Conservation (phyloP, 352 stramenopile species). For the Phytophthora kernoviae region DNA sequence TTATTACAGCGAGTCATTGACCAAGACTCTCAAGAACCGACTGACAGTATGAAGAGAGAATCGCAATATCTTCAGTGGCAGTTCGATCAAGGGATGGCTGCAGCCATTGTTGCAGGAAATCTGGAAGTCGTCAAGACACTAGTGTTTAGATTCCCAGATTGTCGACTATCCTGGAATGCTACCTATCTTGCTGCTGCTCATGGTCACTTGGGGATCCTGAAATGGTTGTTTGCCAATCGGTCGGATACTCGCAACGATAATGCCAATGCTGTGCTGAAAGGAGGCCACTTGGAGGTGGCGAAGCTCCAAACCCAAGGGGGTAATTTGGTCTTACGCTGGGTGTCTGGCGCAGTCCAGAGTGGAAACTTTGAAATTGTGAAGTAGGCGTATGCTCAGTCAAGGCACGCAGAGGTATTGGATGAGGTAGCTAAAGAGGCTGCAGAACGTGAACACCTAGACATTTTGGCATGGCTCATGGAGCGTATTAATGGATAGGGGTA, state of each 20-base stretch:
- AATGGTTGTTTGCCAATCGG: background rate
- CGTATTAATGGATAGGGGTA: background rate
- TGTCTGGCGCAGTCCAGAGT: background rate
- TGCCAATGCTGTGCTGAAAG: background rate
- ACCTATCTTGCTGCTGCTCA: background rate
- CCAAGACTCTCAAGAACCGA: too few relatives aligned
- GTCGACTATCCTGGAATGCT: background rate
- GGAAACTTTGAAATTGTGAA: background rate
- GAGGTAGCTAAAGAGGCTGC: background rate
- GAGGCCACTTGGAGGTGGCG: background rate
- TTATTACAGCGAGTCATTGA: too few relatives aligned
- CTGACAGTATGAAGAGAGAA: too few relatives aligned
- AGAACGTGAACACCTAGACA: background rate
- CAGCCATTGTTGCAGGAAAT: too few relatives aligned
- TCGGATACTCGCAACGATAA: background rate
- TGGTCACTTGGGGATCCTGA: background rate
- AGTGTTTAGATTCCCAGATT: background rate
- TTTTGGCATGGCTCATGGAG: background rate
- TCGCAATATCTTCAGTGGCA: too few relatives aligned
- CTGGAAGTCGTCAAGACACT: too few relatives aligned
- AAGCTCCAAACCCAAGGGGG: background rate
- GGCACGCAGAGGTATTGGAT: background rate
- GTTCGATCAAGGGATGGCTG: too few relatives aligned
- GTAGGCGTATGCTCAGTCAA: background rate
- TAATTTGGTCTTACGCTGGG: background rate